phyloP scores from a whole-genome alignment of 2,329 filamentous ascomycete genomes.

The Polytolypa hystricis region DNA sequence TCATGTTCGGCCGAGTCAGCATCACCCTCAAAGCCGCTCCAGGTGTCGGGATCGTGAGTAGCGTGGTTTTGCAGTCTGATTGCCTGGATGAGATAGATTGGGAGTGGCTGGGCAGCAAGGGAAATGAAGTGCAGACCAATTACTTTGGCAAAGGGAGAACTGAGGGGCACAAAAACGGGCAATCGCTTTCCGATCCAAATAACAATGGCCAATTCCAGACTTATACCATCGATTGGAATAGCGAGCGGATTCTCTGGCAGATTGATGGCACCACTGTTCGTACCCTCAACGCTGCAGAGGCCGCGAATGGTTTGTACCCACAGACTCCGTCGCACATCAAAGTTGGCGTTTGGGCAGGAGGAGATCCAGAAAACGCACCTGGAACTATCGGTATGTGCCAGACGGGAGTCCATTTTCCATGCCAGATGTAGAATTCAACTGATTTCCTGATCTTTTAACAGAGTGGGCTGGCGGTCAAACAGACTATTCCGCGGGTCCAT shows the following conservation, averaged over 20 bases:
- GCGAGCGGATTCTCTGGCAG: slow-evolving; percentile 51
- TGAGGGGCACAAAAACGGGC: slow-evolving; percentile 74
- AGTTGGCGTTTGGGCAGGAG: too few species aligned
- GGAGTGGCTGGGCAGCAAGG: slow-evolving; percentile 33
- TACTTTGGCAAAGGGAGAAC: slow-evolving; percentile 91
- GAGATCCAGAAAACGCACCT: too few species aligned
- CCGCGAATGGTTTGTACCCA: slow-evolving; percentile 51
- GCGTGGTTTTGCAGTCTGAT: slow-evolving; percentile 83
- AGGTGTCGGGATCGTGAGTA: slow-evolving; percentile 82
- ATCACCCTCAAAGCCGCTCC: slow-evolving; percentile 75
- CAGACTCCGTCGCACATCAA: slow-evolving; percentile 64
- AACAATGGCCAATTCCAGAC: slow-evolving; percentile 40
- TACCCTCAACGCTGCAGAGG: slow-evolving; percentile 48
- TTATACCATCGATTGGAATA: slow-evolving; percentile 53
- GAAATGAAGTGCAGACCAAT: slow-evolving; percentile 56
- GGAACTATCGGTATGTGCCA: slow-evolving; percentile 5
- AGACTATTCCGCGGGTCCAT: slow-evolving; percentile 43
- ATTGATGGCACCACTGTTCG: slow-evolving; percentile 53
- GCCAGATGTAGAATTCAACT: neutral
- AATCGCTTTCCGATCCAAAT: slow-evolving; percentile 54
- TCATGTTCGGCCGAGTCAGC: slow-evolving; percentile 92
- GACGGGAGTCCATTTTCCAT: neutral
- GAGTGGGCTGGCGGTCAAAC: slow-evolving; percentile 5
- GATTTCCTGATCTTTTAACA: neutral
- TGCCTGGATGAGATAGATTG: slow-evolving; percentile 91